A percentile compares a stretch with the other conserved stretches of the same genome.
These are phyloP conservation scores for Citrus trifoliata DNA, from an alignment of 345 rosid genomes.

Conservation along the genomic window DNA sequence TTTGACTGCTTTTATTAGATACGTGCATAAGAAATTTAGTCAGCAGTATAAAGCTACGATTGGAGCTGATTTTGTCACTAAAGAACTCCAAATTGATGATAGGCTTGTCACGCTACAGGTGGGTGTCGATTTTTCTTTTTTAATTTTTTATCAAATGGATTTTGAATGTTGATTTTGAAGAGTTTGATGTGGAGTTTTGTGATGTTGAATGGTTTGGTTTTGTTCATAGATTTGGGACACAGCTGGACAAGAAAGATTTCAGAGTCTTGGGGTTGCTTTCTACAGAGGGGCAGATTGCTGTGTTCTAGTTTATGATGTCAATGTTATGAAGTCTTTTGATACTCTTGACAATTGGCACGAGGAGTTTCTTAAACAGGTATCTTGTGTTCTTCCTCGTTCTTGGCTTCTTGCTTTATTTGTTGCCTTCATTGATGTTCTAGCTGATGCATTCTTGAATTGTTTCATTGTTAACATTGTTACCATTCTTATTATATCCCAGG, in stretches of 20 bases:
- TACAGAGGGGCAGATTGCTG: conserved; percentile 98
- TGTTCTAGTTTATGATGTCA: conserved; percentile 89
- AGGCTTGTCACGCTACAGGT: conserved; percentile 93
- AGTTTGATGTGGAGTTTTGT: not conserved
- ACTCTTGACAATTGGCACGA: conserved; percentile 95
- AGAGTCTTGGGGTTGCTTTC: conserved; percentile 96
- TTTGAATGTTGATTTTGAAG: not conserved
- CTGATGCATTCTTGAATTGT: not conserved
- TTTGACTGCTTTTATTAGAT: conserved; percentile 37
- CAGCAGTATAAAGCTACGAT: conserved; percentile 97
- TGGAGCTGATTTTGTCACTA: conserved; percentile 99
- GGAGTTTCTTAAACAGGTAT: conserved; percentile 97
- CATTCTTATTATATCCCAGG: conserved; percentile 39
- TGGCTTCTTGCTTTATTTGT: not conserved
- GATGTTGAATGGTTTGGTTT: not conserved
- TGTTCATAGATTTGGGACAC: conserved; percentile 91
- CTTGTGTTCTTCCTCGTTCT: not conserved
- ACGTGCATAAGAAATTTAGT: conserved; percentile 89
- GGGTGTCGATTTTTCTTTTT: conserved; percentile 1
- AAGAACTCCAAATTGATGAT: conserved; percentile 92
- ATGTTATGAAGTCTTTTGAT: conserved; percentile 83
- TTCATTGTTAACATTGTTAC: conserved; percentile 19
- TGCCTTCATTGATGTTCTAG: not conserved
- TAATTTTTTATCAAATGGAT: not conserved
- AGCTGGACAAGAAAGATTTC: conserved; percentile 95